These are phyloP conservation scores for Pelagophyceae sp. DNA, from an alignment of 352 stramenopile species.

Conservation along the genomic window DNA sequence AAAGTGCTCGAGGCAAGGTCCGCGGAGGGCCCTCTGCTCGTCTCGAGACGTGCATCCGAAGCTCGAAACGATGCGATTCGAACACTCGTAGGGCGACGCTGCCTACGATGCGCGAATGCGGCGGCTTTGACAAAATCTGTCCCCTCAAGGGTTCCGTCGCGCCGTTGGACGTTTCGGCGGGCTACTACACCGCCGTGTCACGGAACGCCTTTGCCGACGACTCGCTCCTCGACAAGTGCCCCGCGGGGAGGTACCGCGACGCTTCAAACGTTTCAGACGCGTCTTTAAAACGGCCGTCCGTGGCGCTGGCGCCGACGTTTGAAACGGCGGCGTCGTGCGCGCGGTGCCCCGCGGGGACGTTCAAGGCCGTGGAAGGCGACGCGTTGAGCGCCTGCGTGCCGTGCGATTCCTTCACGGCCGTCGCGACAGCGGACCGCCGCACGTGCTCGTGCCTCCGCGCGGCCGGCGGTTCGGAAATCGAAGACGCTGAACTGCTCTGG, in stretches of 20 bases:
- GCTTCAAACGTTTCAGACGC: not conserved
- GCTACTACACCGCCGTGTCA: slow-evolving; percentile 23
- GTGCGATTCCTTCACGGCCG: slow-evolving; percentile 34
- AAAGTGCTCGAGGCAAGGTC: slow-evolving; percentile 47
- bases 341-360: slow-evolving; percentile 55
- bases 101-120: slow-evolving; percentile 26
- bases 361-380: slow-evolving; percentile 53
- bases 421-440: not conserved
- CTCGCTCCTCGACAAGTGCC: not conserved
- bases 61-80: slow-evolving; percentile 68
- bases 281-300: not conserved
- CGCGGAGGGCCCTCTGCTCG: slow-evolving; percentile 39
- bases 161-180: slow-evolving; percentile 18
- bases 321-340: slow-evolving; percentile 42
- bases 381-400: slow-evolving; percentile 41
- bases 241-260: not conserved
- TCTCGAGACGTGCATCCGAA: slow-evolving; percentile 42
- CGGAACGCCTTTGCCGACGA: not conserved
- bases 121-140: slow-evolving; percentile 52
- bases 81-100: too few species aligned
- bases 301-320: slow-evolving; percentile 35
- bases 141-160: slow-evolving; percentile 40
- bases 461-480: not conserved
- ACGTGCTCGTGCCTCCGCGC: not conserved
- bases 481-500: slow-evolving; percentile 36